Percentiles rank a stretch among this genome's conserved stretches.
These are phyloP conservation scores for Phalaenopsis aphrodite DNA, from an alignment of 106 monocot species.

Conservation along the genomic window DNA sequence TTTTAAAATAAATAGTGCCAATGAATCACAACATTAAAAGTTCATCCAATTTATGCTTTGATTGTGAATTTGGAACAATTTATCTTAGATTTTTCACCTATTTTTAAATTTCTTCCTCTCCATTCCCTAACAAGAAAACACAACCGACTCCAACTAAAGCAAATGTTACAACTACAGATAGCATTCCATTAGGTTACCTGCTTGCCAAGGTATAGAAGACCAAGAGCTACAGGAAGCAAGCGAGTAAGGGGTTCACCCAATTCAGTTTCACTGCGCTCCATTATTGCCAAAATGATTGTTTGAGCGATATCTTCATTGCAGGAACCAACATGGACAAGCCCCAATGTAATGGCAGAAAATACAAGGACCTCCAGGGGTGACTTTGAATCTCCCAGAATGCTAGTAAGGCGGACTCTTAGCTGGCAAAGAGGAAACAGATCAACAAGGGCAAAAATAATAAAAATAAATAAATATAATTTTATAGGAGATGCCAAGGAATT, in stretches of 20 bases:
- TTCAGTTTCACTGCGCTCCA: conserved; percentile 88
- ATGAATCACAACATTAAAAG: too few relatives aligned
- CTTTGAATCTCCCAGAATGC: conserved; percentile 58
- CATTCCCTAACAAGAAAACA: background rate
- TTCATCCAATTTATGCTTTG: background rate
- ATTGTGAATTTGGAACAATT: background rate
- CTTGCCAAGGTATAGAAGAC: conserved; percentile 94
- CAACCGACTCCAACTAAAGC: background rate
- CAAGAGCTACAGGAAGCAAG: conserved; percentile 96
- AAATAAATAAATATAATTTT: background rate
- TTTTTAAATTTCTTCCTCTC: background rate
- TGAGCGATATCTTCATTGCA: conserved; percentile 96
- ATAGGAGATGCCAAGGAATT: background rate
- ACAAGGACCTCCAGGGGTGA: conserved; percentile 84
- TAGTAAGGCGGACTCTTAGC: conserved; percentile 50
- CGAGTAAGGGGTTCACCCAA: conserved; percentile 73
- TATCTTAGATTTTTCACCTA: background rate
- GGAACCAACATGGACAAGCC: conserved; percentile 85
- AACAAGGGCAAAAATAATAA: background rate
- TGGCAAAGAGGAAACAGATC: conserved; percentile 22
- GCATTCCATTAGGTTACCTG: conserved; percentile 44
- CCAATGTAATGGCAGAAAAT: conserved; percentile 78
- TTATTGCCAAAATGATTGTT: conserved; percentile 76
- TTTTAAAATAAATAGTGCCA: too few relatives aligned
- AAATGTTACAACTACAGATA: background rate